These are phyloP conservation scores for Barbatosphaeria neglecta DNA, from an alignment of 495 filamentous ascomycete species.

Conservation along the genomic window DNA sequence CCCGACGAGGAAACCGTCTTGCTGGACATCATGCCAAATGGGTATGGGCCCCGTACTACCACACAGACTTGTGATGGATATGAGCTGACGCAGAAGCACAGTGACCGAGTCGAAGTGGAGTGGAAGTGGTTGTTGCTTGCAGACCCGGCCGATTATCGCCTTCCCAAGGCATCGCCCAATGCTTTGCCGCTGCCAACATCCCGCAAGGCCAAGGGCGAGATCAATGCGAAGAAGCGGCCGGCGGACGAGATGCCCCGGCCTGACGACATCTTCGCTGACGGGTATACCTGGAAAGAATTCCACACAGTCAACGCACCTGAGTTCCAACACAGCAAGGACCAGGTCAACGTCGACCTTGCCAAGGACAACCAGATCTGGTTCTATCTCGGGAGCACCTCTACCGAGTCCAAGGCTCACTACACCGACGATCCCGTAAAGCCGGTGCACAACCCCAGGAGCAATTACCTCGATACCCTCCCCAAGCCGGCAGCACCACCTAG, in stretches of 20 bases:
- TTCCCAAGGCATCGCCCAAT: constrained; percentile 50
- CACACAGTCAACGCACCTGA: constrained; percentile 42
- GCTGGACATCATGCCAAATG: constrained; percentile 76
- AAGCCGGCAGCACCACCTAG: constrained; percentile 30
- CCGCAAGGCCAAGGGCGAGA: constrained; percentile 40
- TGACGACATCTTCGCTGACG: constrained; percentile 58
- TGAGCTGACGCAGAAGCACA: no score
- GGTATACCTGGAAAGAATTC: constrained; percentile 74
- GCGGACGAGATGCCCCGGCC: constrained; percentile 51
- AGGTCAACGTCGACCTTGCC: constrained; percentile 51
- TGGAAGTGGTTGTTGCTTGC: constrained; percentile 66
- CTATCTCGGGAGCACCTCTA: constrained; percentile 78
- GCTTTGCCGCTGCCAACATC: constrained; percentile 45
- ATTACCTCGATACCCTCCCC: constrained; percentile 51
- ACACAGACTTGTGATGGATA: no score
- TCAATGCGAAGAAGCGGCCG: constrained; percentile 41
- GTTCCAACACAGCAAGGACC: constrained; percentile 18
- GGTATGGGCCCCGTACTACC: constrained; percentile 57
- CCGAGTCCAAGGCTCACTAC: constrained; percentile 85
- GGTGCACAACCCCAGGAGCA: constrained; percentile 43
- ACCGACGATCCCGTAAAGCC: constrained; percentile 62
- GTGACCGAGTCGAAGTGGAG: constrained; percentile 58
- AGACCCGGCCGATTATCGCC: constrained; percentile 50
- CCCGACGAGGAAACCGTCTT: constrained; percentile 62
- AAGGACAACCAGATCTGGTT: constrained; percentile 73